Conservation (phyloP, 2,329 filamentous ascomycete species). For the Daldinia sp. region DNA sequence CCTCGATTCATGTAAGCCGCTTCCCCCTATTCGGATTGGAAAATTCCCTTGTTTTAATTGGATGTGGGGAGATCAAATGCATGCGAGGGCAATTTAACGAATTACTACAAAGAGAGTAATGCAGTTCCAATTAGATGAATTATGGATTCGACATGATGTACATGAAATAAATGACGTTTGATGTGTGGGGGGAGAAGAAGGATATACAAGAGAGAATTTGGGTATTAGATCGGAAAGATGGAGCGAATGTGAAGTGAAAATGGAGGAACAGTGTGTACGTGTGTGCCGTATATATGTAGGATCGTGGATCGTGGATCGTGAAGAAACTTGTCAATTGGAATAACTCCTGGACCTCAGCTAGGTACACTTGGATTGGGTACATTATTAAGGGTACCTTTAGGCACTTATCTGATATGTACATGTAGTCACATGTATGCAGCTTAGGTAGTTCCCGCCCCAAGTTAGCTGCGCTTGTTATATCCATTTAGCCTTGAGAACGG, state of each 20-base stretch:
- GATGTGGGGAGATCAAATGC: slow-evolving; percentile 37
- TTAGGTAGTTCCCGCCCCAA: slow-evolving; percentile 13
- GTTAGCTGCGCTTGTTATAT: slow-evolving; percentile 5
- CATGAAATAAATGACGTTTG: slow-evolving; percentile 31
- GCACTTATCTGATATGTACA: background rate
- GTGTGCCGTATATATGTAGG: slow-evolving; percentile 3
- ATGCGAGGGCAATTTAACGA: slow-evolving; percentile 32
- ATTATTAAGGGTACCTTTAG: too few species aligned
- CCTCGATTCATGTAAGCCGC: slow-evolving; percentile 32
- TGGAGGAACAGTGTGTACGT: slow-evolving; percentile 6
- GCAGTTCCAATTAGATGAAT: slow-evolving; percentile 23
- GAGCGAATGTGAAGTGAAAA: background rate
- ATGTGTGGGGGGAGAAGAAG: background rate
- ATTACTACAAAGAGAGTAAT: slow-evolving; percentile 30
- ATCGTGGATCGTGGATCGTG: background rate
- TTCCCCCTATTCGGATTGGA: slow-evolving; percentile 38
- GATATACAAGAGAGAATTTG: slow-evolving; percentile 4
- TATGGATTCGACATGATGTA: slow-evolving; percentile 35
- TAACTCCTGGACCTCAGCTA: too few species aligned
- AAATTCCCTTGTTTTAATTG: slow-evolving; percentile 39
- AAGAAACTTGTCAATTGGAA: background rate
- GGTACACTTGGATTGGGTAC: too few species aligned
- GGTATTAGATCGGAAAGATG: slow-evolving; percentile 14
- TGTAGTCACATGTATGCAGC: background rate
- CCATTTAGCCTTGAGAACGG: slow-evolving; percentile 23